Evolutionary conservation across 2,329 filamentous ascomycete species (phyloP).

Genomic region (Trichoderma sp.): DNA sequence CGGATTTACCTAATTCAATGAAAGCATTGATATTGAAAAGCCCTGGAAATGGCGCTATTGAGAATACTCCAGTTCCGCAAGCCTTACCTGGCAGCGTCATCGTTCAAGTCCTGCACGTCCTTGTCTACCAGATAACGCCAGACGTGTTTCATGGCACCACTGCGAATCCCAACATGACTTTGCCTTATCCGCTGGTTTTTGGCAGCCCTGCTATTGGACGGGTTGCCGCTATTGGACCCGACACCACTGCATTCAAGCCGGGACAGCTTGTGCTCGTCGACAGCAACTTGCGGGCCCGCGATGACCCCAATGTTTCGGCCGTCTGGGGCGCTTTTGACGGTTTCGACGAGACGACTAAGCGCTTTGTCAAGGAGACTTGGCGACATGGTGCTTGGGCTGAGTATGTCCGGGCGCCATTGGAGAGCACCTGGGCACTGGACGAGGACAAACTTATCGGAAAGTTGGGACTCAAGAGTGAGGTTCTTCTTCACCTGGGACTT

Average conservation of each 20-base stretch:
- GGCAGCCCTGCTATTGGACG: slow-evolving; percentile 44
- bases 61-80: slow-evolving; percentile 31
- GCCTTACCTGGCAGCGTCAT: slow-evolving; percentile 32
- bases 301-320: slow-evolving; percentile 38
- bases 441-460: slow-evolving; percentile 38
- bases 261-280: slow-evolving; percentile 44
- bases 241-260: slow-evolving; percentile 39
- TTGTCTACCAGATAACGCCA: slow-evolving; percentile 38
- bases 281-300: slow-evolving; percentile 38
- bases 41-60: slow-evolving; percentile 19
- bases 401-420: slow-evolving; percentile 40
- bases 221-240: slow-evolving; percentile 41
- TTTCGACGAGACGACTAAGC: slow-evolving; percentile 34
- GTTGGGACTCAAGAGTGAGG: slow-evolving; percentile 45
- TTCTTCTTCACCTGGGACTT: slow-evolving; percentile 45
- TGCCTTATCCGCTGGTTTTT: slow-evolving; percentile 40
- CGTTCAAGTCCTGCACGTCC: slow-evolving; percentile 35
- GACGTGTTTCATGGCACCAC: slow-evolving; percentile 15
- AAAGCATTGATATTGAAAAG: slow-evolving; percentile 27
- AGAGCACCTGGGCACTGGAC: slow-evolving; percentile 42
- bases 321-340: slow-evolving; percentile 41
- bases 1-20: slow-evolving; percentile 30
- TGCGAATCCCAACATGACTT: slow-evolving; percentile 29
- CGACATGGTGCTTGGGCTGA: slow-evolving; percentile 40
- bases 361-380: slow-evolving; percentile 38